phyloP scores from a whole-genome alignment of 2,329 filamentous ascomycete species.

The Nemania sp. region DNA sequence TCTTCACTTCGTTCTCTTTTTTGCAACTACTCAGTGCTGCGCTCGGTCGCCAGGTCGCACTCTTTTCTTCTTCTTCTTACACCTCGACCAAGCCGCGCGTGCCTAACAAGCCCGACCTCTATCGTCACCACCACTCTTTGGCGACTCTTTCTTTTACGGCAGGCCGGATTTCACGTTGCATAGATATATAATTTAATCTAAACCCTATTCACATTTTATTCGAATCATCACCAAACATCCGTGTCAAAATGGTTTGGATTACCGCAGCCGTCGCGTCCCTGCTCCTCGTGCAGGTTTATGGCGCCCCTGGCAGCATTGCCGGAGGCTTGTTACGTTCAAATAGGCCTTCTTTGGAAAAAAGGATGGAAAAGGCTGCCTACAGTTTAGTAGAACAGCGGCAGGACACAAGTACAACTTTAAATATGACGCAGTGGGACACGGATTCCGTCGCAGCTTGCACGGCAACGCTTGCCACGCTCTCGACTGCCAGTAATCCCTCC shows the following conservation, averaged over 20 bases:
- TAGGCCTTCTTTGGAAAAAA: slow-evolving; percentile 24
- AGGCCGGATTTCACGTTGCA: slow-evolving; percentile 29
- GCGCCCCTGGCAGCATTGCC: slow-evolving; percentile 36
- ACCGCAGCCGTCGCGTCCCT: slow-evolving; percentile 42
- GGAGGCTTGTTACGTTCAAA: slow-evolving; percentile 24
- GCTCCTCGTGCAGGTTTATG: slow-evolving; percentile 44
- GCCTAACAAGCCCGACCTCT: background rate
- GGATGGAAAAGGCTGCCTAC: slow-evolving; percentile 25
- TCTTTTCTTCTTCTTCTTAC: slow-evolving; percentile 21
- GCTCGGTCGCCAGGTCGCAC: slow-evolving; percentile 20
- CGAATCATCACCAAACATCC: background rate
- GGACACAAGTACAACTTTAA: slow-evolving; percentile 43
- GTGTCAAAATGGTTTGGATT: slow-evolving; percentile 45
- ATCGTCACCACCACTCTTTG: slow-evolving; percentile 26
- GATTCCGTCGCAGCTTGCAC: slow-evolving; percentile 64
- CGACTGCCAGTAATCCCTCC: slow-evolving; percentile 69
- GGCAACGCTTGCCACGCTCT: slow-evolving; percentile 57
- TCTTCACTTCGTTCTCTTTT: slow-evolving; percentile 22
- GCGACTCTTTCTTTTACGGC: slow-evolving; percentile 32
- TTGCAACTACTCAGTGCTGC: slow-evolving; percentile 27
- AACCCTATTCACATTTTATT: background rate
- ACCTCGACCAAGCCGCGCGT: slow-evolving; percentile 23
- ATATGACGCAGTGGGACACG: slow-evolving; percentile 61
- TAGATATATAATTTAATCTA: slow-evolving; percentile 10
- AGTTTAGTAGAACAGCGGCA: slow-evolving; percentile 31